These are phyloP conservation scores for Coprinellus micaceus DNA, from an alignment of 768 basidiomycete genomes.

Conservation along the genomic window DNA sequence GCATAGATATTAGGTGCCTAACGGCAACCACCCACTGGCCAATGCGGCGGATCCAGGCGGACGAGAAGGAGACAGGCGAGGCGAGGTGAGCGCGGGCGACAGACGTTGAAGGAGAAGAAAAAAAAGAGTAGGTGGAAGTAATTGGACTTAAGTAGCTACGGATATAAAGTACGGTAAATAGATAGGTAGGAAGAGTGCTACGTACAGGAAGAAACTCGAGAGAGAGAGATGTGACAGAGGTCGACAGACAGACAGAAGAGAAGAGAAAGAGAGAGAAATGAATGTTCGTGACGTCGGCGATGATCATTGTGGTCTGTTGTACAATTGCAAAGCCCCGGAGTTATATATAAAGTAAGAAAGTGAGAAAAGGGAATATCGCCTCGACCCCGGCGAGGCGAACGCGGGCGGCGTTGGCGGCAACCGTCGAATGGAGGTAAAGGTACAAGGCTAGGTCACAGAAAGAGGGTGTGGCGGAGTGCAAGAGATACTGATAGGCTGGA, in stretches of 20 bases:
- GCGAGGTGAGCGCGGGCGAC: not conserved
- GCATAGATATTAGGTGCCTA: no score
- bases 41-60: no score
- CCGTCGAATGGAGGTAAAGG: not conserved
- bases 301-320: no score
- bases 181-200: slow-evolving; percentile 13
- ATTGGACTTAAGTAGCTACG: no score
- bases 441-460: slow-evolving; percentile 9
- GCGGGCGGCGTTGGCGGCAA: no score
- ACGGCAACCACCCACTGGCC: no score
- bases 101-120: not conserved
- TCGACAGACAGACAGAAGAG: not conserved
- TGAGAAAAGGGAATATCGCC: slow-evolving; percentile 6
- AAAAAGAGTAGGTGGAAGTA: not conserved
- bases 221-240: not conserved
- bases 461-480: not conserved
- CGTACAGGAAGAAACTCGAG: not conserved
- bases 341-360: no score
- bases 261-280: slow-evolving; percentile 7
- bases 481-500: not conserved
- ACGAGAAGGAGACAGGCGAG: not conserved
- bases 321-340: no score
- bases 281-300: not conserved
- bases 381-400: not conserved
- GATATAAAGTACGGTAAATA: slow-evolving; percentile 8